Evolutionary conservation across 352 stramenopile genomes (phyloP), one percentile per base, ranked within the genome.

Genomic region (Globisporangium mamillatum): DNA sequence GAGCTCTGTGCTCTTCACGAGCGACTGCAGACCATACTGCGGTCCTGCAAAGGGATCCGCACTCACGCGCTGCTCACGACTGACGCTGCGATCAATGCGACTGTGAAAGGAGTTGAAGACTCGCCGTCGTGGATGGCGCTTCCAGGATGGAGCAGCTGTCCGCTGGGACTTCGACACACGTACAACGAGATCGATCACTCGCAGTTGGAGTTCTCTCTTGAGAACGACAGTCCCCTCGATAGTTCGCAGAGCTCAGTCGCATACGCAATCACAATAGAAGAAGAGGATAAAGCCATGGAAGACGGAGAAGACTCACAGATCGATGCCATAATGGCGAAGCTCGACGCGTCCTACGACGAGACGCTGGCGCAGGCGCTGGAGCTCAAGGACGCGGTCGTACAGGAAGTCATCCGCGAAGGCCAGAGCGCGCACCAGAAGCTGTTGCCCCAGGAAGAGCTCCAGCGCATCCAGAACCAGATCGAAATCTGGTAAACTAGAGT

Each of bases 401-500:
- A 86, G 44, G 71, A 93, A 22, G 75, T 85, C 20, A 69, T 86
- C 24, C 77, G 74, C 25, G 72, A 81, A 58, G 80, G 73, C 22
- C 67, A 74, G 48, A 81, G 75, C 50, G 71, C 66, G 7, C 77
- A 79, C 29, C 75, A 74, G n/a, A 77, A 75, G 54, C 75, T 92
- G 7, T 62, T 93, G 24, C 83, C 83, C 5, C 81, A 82, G 62
- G 75, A 90, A 64, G 85, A 93, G 70, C 80, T 93, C 25, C 71
- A 88, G 60, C 85, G 85, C 52, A 92, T 93, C 64, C 83, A 91
- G 52, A 80, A 77, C 27, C 67, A 92, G 72, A 92, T 93, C 66
- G 85, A 93, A 71, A 90, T 93, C 66, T 93, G 85, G 85, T 92
- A 72, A 52, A 24, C 44, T 24, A 52, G 44, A 24, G 8, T 38